Base-by-base conservation (phyloP, 768 basidiomycete species). In the Termitomyces sp. region DNA sequence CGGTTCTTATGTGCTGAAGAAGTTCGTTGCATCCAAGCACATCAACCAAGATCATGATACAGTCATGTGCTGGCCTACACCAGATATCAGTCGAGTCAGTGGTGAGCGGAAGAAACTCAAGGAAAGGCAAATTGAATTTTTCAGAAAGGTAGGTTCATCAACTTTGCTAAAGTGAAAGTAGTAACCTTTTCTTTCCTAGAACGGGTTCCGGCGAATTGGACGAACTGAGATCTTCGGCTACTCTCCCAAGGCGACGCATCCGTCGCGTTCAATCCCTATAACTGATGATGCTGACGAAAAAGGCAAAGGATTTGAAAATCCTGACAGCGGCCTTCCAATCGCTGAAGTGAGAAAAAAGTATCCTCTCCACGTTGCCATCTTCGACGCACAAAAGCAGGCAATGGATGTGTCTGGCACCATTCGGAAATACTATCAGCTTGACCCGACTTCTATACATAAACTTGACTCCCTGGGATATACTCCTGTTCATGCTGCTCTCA, bases 41-140 rank as follows among this genome's bases (percentile, higher is more conserved):
- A 60, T 66, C 14, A 9, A 46, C 2, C 36, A 53, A 12, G 16
- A 27, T n/a, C 20, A 37, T 6, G 67, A 66, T 43, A 61, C 43
- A 9, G 52, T 66, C 24, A 45, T 63, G 22, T 67, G 63, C 46
- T 68, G 68, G 67, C 68, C 67, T 4, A 56, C 56, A 22, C 78
- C 58, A 13, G 50, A 18, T 3, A 8, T 33, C 33, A 18, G 39
- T 0, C 10, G 5, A 33, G 30, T n/a, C 5, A 10, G 26, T 22
- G 5, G 40, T 4, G 32, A 55, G 39, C 37, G 53, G 40, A 32
- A 36, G 26, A 5, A n/a, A 5, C 5, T 33, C 26, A 43, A 52
- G 16, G 43, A 9, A 60, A 63, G 48, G 58, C 55, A 54, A 22
- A 48, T 40, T 12, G 16, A 26, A 34, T 26, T 22, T 10, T 46